Evolutionary conservation across 768 basidiomycete genomes (phyloP), one percentile per base, ranked within the genome.

Genomic region (Panaeolus papilionaceus): DNA sequence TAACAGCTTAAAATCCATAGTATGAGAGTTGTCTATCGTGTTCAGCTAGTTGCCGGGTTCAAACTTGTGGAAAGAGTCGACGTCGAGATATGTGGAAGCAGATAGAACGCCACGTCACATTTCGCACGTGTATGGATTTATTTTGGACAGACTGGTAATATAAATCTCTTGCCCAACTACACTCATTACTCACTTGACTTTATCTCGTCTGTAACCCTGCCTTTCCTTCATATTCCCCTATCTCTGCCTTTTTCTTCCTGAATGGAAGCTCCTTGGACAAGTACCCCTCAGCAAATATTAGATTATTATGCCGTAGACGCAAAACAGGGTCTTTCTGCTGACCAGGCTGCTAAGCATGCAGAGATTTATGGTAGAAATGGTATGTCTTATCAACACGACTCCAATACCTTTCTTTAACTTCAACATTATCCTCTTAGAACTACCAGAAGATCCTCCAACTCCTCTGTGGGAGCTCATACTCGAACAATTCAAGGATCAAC

Each of bases 401-500:
- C 38, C n/a, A 4, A 20, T 37, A 37, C 40, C 23, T 64, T 28
- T 61, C 38, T 7, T 23, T 33, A 38, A 38, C 69, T 70, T 64
- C 62, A 44, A 42, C 51, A 58, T 39, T 54, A 38, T 28, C 62
- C 62, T 47, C 62, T 14, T 77, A 99, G 97, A 94, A 75, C 85
- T 99, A 7, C 96, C 97, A 11, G 95, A 98, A 75, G 94, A 96
- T 10, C 91, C 94, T 0, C 81, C 94, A 3, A 98, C 97, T 4
- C 94, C 96, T 3, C 76, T 99, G 38, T 96, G 95, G 94, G 87
- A 94, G 75, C 89, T 99, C 68, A 92, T 99, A 68, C 85, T 99
- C n/a, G 96, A 98, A 72, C 97, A 99, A 80, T 99, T 99, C 86
- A 92, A 99, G 84, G 97, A 99, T 81, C 95, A 98, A 79, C 88